Evolutionary conservation across 192 early-diverging fungal species (phyloP).

Genomic region (Podila verticillata): DNA sequence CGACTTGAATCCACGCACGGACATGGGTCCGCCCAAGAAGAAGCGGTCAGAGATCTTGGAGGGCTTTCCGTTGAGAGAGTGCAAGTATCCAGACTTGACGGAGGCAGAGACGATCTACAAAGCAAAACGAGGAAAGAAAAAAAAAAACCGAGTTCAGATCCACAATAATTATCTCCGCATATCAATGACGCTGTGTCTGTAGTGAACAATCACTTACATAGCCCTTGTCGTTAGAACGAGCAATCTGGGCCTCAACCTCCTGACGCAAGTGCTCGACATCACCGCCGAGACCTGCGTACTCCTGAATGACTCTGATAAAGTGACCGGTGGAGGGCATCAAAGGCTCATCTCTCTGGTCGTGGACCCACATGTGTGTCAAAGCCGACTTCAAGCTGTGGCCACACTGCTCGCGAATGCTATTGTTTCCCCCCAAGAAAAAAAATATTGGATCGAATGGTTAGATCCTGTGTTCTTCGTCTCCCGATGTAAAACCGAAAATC

Average conservation of each 20-base stretch:
- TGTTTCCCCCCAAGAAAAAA: constrained; percentile 1
- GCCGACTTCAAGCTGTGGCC: constrained; percentile 90
- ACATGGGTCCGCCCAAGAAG: constrained; percentile 86
- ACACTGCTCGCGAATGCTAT: constrained; percentile 77
- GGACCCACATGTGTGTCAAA: constrained; percentile 68
- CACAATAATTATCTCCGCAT: not conserved
- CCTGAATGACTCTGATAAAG: constrained; percentile 60
- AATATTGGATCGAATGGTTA: not conserved
- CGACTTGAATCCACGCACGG: constrained; percentile 88
- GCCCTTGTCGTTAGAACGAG: constrained; percentile 59
- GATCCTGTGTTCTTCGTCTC: not conserved
- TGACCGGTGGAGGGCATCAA: constrained; percentile 81
- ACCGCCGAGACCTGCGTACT: constrained; percentile 88
- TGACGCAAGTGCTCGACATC: constrained; percentile 78
- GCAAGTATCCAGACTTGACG: constrained; percentile 70
- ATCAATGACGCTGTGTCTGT: not conserved
- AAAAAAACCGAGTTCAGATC: not conserved
- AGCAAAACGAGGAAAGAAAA: not conserved
- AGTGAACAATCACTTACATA: constrained; percentile 59
- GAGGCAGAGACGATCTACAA: constrained; percentile 53
- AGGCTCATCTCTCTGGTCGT: constrained; percentile 82
- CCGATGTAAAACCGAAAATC: not conserved
- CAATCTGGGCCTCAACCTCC: constrained; percentile 75
- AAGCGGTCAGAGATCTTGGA: constrained; percentile 88
- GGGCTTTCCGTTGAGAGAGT: constrained; percentile 59